Conservation (phyloP, 2,329 filamentous ascomycete genomes). For the Penicillium thymicola region DNA sequence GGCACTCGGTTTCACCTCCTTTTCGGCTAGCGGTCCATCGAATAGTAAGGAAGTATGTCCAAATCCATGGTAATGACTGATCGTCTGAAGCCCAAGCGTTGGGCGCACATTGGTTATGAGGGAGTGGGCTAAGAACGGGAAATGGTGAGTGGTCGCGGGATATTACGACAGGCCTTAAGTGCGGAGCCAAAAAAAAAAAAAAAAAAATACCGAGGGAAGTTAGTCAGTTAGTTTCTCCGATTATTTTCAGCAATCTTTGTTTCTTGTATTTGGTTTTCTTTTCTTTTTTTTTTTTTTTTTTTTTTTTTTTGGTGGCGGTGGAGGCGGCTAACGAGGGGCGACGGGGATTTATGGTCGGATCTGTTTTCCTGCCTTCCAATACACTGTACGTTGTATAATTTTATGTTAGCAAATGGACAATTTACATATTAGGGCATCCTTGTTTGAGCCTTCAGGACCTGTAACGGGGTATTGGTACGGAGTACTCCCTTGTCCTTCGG, state of each 20-base stretch:
- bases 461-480: neutral
- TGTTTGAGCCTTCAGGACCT: neutral
- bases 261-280: neutral
- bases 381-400: too few species aligned
- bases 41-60: conserved; percentile 17
- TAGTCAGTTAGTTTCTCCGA: neutral
- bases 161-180: conserved; percentile 5
- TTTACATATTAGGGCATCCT: neutral
- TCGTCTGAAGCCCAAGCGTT: conserved; percentile 25
- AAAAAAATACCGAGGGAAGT: neutral
- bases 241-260: neutral
- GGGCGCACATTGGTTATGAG: conserved; percentile 13
- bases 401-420: neutral
- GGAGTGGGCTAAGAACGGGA: neutral
- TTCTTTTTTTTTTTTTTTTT: neutral
- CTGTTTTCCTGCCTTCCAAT: neutral
- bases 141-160: conserved; percentile 8
- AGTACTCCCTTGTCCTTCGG: neutral
- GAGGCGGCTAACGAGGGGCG: conserved; percentile 6
- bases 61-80: conserved; percentile 27
- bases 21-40: conserved; percentile 21
- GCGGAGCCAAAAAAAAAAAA: conserved; percentile 1
- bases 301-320: conserved; percentile 1
- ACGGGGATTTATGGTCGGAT: neutral
- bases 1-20: conserved; percentile 23